Evolutionary conservation across 2,329 filamentous ascomycete species (phyloP).

Genomic region (Aureobasidium subglaciale): DNA sequence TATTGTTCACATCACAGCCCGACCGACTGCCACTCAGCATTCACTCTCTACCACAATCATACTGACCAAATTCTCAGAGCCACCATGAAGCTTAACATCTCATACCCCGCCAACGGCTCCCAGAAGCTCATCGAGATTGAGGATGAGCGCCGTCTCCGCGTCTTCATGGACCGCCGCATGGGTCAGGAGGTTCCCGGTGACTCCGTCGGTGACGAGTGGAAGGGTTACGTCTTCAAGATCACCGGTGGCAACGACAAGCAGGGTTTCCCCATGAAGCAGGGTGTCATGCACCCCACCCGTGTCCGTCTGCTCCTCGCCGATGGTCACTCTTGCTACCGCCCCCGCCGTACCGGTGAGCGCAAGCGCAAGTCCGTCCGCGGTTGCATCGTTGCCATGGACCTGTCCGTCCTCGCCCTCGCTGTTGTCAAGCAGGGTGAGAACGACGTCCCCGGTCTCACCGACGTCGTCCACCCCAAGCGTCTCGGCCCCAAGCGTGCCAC

Average conservation of each 20-base stretch:
- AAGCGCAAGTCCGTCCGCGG: constrained; percentile 99
- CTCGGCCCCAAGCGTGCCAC: constrained; percentile 99
- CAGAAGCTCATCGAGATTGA: constrained; percentile 99
- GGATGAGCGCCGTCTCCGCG: constrained; percentile 97
- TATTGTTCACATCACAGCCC: background rate
- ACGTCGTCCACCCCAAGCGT: constrained; percentile 97
- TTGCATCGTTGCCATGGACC: constrained; percentile 95
- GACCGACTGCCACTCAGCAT: background rate
- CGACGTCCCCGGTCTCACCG: constrained; percentile 93
- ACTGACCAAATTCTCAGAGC: constrained; percentile 4
- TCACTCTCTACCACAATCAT: background rate
- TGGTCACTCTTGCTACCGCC: constrained; percentile 98
- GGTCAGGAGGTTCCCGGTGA: constrained; percentile 88
- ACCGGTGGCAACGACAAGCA: constrained; percentile 99
- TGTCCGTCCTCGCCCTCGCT: constrained; percentile 87
- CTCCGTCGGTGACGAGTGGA: constrained; percentile 97
- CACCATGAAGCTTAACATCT: constrained; percentile 73
- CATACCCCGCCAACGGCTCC: constrained; percentile 97
- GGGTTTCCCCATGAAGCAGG: constrained; percentile 99
- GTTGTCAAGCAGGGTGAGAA: constrained; percentile 97
- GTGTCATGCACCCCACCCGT: constrained; percentile 97
- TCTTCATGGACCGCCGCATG: constrained; percentile 99
- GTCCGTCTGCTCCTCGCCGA: constrained; percentile 92
- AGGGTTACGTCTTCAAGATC: constrained; percentile 99
- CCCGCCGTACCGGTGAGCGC: constrained; percentile 95